A percentile compares a stretch with the other conserved stretches of the same genome.
phyloP scores from a whole-genome alignment of 1,284 basidiomycete genomes.

The Xanthoconium separans region DNA sequence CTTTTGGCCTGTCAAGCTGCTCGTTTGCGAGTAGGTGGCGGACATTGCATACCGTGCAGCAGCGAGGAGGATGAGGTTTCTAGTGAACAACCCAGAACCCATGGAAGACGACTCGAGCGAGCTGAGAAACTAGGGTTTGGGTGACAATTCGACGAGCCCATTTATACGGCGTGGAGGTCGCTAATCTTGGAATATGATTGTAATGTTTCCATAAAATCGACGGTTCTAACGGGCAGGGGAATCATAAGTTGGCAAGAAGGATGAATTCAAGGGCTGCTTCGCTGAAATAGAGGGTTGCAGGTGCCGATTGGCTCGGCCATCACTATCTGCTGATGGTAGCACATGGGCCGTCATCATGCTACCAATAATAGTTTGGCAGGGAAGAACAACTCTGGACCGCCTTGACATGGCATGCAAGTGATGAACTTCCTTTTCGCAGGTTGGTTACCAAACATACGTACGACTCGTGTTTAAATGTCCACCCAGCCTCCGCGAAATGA shows the following conservation, averaged over 20 bases:
- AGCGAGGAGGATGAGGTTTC: conserved; percentile 9
- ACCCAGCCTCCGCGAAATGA: conserved; percentile 1
- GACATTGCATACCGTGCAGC: conserved; percentile 6
- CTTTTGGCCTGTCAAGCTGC: conserved; percentile 12
- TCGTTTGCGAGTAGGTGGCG: conserved; percentile 13
- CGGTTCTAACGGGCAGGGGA: too few relatives aligned
- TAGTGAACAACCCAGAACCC: neutral
- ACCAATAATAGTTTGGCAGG: neutral
- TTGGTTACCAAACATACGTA: neutral
- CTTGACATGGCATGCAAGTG: neutral
- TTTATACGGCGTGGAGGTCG: conserved; percentile 4
- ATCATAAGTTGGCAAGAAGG: too few relatives aligned
- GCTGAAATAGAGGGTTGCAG: neutral
- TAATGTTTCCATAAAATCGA: neutral
- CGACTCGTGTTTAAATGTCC: neutral
- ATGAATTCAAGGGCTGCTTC: neutral
- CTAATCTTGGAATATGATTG: neutral
- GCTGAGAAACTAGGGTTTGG: neutral
- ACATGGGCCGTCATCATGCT: neutral
- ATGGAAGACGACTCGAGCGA: conserved; percentile 3
- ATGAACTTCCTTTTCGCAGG: neutral
- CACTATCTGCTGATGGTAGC: neutral
- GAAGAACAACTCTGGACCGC: neutral
- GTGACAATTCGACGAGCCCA: neutral
- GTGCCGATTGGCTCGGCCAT: neutral